Evolutionary conservation across 345 rosid genomes (phyloP), one percentile per base, ranked within the genome.

Genomic region (Dovyalis caffra): DNA sequence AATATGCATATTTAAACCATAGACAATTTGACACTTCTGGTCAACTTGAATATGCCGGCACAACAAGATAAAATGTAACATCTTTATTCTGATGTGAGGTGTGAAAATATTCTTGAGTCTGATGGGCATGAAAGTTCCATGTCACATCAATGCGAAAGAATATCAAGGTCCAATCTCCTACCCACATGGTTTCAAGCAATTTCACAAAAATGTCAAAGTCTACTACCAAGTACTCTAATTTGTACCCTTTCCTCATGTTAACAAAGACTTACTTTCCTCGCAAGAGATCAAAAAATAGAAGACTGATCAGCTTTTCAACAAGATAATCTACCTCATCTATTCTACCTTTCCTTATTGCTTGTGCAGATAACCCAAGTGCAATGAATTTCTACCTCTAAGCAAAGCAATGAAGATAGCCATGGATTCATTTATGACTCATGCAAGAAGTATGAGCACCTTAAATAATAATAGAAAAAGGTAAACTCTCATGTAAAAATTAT

Each of bases 101-200:
- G 49, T 43, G 49, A 18, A 3, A 5, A 9, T 16, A 51, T 31
- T 69, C 38, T 56, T 56, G 49, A 3, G 16, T 51, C 31, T 32
- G 62, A 69, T 15, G 31, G 61, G 15, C 60, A 49, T 31, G 38
- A 32, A 51, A 51, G 64, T 71, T 57, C 74, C 33, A 57, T 40
- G 6, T 14, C 15, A 38, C 21, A 35, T 33, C 21, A 53, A 23
- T 8, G 5, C 1, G n/a, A 37, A 26, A 68, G 14, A 2, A 40
- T 63, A 63, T 23, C 51, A 35, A 66, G 29, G 69, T 15, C 69
- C 51, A 3, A 4, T 20, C 2, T 47, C 12, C 25, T 40, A 28
- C 49, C 35, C 23, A 14, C 4, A 34, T 23, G 15, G 20, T 28
- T 60, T 60, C 74, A 28, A 2, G 34, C 66, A 71, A 31, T 38